A percentile compares a stretch with the other conserved stretches of the same genome.
Evolutionary conservation across 179 eudicot genomes (phyloP).

Genomic region (Vitellaria paradoxa): DNA sequence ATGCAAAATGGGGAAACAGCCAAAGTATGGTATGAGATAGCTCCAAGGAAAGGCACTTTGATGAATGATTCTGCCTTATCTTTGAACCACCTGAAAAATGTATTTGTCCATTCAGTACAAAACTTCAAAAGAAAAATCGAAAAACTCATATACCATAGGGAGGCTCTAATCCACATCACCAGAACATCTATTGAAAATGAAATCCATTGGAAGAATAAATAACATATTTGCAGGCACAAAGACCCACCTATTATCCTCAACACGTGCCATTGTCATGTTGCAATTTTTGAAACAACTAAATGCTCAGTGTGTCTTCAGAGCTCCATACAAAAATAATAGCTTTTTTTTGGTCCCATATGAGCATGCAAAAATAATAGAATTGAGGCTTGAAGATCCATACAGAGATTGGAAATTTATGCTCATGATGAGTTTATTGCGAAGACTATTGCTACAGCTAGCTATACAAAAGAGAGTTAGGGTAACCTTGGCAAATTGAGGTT

Average conservation of each 20-base stretch:
- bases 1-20: slow-evolving; percentile 84
- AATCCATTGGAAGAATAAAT: background rate
- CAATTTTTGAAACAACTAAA: background rate
- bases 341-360: too few relatives aligned
- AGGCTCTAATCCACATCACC: background rate
- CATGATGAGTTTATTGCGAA: too few relatives aligned
- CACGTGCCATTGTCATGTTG: background rate
- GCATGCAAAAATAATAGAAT: background rate
- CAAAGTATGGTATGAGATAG: slow-evolving; percentile 68
- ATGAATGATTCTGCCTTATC: slow-evolving; percentile 47
- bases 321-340: background rate
- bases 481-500: too few relatives aligned
- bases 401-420: background rate
- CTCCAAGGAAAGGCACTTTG: slow-evolving; percentile 73
- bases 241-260: background rate
- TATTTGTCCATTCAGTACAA: background rate
- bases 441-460: too few relatives aligned
- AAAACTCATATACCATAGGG: background rate
- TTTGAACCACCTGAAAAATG: slow-evolving; percentile 59
- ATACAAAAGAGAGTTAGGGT: too few relatives aligned
- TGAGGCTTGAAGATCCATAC: background rate
- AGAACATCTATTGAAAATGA: background rate
- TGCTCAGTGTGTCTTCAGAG: background rate
- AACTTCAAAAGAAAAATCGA: background rate
- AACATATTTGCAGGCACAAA: background rate